These are phyloP conservation scores for Trichosporon coremiiforme DNA, from an alignment of 1,284 basidiomycete genomes.

Conservation along the genomic window DNA sequence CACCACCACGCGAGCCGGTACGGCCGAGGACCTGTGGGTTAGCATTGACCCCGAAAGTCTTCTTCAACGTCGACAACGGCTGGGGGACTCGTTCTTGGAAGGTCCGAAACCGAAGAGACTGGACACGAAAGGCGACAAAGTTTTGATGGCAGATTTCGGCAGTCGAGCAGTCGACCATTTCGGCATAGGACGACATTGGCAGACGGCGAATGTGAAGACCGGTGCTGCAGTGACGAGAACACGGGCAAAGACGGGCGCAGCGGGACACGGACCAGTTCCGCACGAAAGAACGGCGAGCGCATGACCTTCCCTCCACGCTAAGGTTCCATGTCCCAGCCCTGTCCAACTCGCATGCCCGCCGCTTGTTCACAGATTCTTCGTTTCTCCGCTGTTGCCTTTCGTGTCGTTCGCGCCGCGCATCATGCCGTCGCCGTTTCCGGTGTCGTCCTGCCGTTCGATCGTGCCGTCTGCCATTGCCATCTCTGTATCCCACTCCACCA, in stretches of 20 bases:
- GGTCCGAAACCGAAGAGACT: too few species aligned
- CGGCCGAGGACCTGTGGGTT: conserved; percentile 83
- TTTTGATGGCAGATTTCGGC: too few species aligned
- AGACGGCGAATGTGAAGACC: too few species aligned
- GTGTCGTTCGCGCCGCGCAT: neutral
- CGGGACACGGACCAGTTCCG: too few species aligned
- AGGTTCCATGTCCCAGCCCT: too few species aligned
- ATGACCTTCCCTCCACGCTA: too few species aligned
- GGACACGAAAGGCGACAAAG: neutral
- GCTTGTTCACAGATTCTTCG: neutral
- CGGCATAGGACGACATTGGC: too few species aligned
- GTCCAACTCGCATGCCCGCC: too few species aligned
- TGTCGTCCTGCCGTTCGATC: neutral
- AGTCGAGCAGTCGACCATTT: neutral
- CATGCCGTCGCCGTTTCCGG: neutral
- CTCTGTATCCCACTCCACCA: neutral
- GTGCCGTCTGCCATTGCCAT: neutral
- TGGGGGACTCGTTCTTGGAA: too few species aligned
- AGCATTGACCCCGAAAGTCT: neutral
- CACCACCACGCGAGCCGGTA: conserved; percentile 98
- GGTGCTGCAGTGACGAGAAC: too few species aligned
- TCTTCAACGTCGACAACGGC: neutral
- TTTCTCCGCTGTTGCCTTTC: neutral
- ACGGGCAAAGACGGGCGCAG: too few species aligned
- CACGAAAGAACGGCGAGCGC: too few species aligned